Conservation (phyloP, 2,329 filamentous ascomycete species). For the Calonectria pteridis region DNA sequence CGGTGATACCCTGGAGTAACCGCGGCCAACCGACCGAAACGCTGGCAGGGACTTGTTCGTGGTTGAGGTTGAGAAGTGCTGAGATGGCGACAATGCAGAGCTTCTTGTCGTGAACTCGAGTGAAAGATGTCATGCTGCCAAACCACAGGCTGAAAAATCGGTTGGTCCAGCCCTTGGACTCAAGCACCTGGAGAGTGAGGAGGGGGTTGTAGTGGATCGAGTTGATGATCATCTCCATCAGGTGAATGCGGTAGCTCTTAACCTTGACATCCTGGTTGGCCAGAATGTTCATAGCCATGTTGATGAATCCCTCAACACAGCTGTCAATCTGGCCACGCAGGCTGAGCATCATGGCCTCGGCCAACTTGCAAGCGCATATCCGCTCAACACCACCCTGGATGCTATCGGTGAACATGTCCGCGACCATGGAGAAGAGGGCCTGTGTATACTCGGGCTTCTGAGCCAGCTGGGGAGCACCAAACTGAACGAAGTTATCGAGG, state of each 20-base stretch:
- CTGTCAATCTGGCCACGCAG: slow-evolving; percentile 89
- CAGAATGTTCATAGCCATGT: slow-evolving; percentile 88
- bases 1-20: slow-evolving; percentile 86
- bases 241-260: slow-evolving; percentile 93
- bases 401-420: slow-evolving; percentile 92
- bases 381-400: slow-evolving; percentile 94
- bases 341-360: slow-evolving; percentile 97
- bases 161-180: slow-evolving; percentile 94
- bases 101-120: slow-evolving; percentile 98
- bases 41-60: slow-evolving; percentile 88
- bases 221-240: slow-evolving; percentile 99
- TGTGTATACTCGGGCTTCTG: slow-evolving; percentile 89
- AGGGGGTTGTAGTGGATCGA: slow-evolving; percentile 96
- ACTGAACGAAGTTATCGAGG: slow-evolving; percentile 97
- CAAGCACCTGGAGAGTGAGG: slow-evolving; percentile 87
- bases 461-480: slow-evolving; percentile 83
- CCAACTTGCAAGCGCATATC: slow-evolving; percentile 97
- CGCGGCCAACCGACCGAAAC: slow-evolving; percentile 96
- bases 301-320: slow-evolving; percentile 89
- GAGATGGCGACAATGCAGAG: slow-evolving; percentile 95
- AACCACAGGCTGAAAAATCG: slow-evolving; percentile 99
- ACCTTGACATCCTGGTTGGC: slow-evolving; percentile 82
- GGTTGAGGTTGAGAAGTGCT: slow-evolving; percentile 82
- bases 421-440: slow-evolving; percentile 92
- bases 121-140: slow-evolving; percentile 93